Evolutionary conservation across 116 monocot species (phyloP).

Genomic region (Zostera marina): DNA sequence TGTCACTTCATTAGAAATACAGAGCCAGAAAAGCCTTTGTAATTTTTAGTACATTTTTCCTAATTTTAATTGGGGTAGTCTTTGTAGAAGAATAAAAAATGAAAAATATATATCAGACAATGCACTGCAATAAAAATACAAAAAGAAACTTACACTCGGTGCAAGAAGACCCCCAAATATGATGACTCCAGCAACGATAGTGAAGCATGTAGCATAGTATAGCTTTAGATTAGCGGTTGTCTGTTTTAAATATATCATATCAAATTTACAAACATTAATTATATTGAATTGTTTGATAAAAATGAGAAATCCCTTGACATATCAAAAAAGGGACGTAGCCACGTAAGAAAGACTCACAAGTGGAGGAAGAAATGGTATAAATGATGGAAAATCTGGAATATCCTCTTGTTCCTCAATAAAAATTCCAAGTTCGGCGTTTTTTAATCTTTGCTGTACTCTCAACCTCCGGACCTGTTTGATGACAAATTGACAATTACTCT

Average conservation of each 20-base stretch:
- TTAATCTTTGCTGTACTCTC: conserved; percentile 94
- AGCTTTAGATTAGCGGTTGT: conserved; percentile 82
- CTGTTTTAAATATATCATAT: conserved; percentile 20
- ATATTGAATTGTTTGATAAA: not conserved
- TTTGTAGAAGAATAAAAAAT: too few relatives aligned
- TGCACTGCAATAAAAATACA: too few relatives aligned
- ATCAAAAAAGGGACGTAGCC: not conserved
- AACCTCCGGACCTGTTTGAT: conserved; percentile 67
- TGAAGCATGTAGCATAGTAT: conserved; percentile 81
- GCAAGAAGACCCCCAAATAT: conserved; percentile 96
- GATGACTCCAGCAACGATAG: conserved; percentile 67
- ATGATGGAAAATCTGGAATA: conserved; percentile 95
- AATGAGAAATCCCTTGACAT: not conserved
- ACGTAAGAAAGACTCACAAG: conserved; percentile 27
- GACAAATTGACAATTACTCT: too few relatives aligned
- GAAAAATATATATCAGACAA: too few relatives aligned
- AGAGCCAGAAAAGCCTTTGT: too few relatives aligned
- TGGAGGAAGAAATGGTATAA: conserved; percentile 95
- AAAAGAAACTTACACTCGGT: conserved; percentile 53
- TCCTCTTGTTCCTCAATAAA: conserved; percentile 60
- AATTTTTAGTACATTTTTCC: too few relatives aligned
- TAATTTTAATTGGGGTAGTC: too few relatives aligned
- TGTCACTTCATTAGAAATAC: too few relatives aligned
- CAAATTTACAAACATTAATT: not conserved
- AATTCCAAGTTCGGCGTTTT: conserved; percentile 81